A percentile compares a stretch with the other conserved stretches of the same genome.
Conservation (phyloP, 2,329 filamentous ascomycete genomes). For the Penicillium hordei region DNA sequence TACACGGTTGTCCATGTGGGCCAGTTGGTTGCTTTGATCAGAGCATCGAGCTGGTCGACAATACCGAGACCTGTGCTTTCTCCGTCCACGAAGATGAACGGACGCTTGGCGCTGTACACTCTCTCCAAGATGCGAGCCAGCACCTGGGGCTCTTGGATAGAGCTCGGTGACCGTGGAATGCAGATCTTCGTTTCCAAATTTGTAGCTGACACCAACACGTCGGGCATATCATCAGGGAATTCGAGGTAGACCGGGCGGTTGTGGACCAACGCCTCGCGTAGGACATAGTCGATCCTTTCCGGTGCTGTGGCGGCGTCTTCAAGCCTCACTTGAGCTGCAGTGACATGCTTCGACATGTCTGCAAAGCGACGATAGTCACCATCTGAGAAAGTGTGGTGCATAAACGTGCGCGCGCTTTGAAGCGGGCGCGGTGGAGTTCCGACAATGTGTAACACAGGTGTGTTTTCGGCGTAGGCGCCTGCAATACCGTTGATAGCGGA, state of each 20-base stretch:
- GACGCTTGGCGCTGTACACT: constrained; percentile 49
- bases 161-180: constrained; percentile 15
- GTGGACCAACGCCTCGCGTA: constrained; percentile 53
- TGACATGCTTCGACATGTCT: constrained; percentile 52
- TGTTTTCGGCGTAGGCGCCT: constrained; percentile 71
- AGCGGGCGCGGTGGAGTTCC: constrained; percentile 50
- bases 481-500: constrained; percentile 72
- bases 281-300: constrained; percentile 52
- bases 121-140: constrained; percentile 41
- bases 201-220: constrained; percentile 21
- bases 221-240: constrained; percentile 56
- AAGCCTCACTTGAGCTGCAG: constrained; percentile 51
- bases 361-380: constrained; percentile 55
- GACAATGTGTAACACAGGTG: constrained; percentile 64
- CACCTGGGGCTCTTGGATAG: constrained; percentile 15
- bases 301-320: constrained; percentile 49
- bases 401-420: constrained; percentile 45
- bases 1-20: constrained; percentile 52
- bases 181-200: constrained; percentile 22
- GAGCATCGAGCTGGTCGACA: constrained; percentile 42
- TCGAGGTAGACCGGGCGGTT: constrained; percentile 58
- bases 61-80: constrained; percentile 48
- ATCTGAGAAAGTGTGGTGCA: constrained; percentile 70
- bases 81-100: constrained; percentile 55
- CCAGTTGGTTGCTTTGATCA: constrained; percentile 48